Conservation (phyloP, 495 filamentous ascomycete species). For the Beverwykella pulmonaria region DNA sequence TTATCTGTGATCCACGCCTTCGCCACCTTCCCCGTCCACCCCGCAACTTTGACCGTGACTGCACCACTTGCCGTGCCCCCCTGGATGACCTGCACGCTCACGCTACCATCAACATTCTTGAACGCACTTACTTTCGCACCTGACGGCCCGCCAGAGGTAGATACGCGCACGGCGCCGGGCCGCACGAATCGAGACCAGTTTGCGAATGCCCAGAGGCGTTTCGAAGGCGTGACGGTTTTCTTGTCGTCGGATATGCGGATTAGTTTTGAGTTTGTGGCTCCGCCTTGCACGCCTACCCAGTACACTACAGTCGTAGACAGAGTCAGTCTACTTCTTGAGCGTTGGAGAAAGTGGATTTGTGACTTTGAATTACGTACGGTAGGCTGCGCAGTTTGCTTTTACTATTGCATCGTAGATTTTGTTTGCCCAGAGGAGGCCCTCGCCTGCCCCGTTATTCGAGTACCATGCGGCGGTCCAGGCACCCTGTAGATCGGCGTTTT, state of each 20-base stretch:
- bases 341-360: too few relatives aligned
- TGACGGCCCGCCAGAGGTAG: constrained; percentile 26
- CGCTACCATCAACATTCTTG: constrained; percentile 25
- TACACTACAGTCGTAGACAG: too few relatives aligned
- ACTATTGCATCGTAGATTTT: constrained; percentile 29
- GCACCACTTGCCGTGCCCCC: constrained; percentile 9
- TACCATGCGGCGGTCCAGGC: constrained; percentile 25
- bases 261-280: constrained; percentile 34
- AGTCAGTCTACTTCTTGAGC: too few relatives aligned
- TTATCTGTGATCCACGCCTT: constrained; percentile 35
- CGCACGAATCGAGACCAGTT: constrained; percentile 29
- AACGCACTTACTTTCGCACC: constrained; percentile 30
- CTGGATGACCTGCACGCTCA: constrained; percentile 33
- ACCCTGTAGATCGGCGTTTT: constrained; percentile 42
- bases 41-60: constrained; percentile 25
- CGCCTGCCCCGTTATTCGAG: constrained; percentile 25
- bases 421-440: constrained; percentile 32
- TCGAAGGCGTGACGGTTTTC: constrained; percentile 13
- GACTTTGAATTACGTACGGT: too few relatives aligned
- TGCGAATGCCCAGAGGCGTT: constrained; percentile 32
- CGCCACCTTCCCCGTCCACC: constrained; percentile 7
- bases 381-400: constrained; percentile 17
- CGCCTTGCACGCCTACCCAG: constrained; percentile 46
- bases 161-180: constrained; percentile 43
- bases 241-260: constrained; percentile 30